Conservation (phyloP, 305 asterid genomes). For the Solanum chacoense region DNA sequence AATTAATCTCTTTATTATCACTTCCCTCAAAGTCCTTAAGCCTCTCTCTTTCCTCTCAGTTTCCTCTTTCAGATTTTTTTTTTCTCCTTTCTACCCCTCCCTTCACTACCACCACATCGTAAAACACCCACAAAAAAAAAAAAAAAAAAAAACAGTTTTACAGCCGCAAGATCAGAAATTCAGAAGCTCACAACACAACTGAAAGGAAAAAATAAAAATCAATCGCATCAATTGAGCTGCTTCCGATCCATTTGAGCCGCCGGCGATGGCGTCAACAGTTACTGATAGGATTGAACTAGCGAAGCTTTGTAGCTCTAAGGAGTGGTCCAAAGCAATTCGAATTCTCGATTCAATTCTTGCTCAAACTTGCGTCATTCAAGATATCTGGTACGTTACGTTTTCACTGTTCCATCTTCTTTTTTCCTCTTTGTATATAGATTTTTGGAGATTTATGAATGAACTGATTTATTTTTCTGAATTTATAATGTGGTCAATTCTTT, state of each 20-base stretch:
- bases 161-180: neutral
- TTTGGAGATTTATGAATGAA: conserved; percentile 10
- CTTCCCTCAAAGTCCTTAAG: neutral
- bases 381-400: conserved; percentile 51
- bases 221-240: neutral
- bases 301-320: conserved; percentile 77
- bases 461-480: conserved; percentile 20
- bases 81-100: neutral
- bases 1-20: neutral
- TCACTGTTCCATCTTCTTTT: neutral
- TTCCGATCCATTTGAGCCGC: conserved; percentile 23
- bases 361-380: conserved; percentile 59
- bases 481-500: neutral
- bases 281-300: conserved; percentile 74
- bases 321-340: conserved; percentile 98
- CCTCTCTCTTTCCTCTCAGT: neutral
- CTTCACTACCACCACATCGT: neutral
- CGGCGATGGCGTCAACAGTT: conserved; percentile 53
- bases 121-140: neutral
- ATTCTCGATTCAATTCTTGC: conserved; percentile 78
- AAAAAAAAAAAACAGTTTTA: neutral
- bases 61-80: neutral
- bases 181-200: neutral
- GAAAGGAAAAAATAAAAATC: neutral
- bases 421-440: neutral